Percentiles rank a stretch among this genome's conserved stretches.
Evolutionary conservation across 768 basidiomycete species (phyloP).

Genomic region (Psilocybe azurescens): DNA sequence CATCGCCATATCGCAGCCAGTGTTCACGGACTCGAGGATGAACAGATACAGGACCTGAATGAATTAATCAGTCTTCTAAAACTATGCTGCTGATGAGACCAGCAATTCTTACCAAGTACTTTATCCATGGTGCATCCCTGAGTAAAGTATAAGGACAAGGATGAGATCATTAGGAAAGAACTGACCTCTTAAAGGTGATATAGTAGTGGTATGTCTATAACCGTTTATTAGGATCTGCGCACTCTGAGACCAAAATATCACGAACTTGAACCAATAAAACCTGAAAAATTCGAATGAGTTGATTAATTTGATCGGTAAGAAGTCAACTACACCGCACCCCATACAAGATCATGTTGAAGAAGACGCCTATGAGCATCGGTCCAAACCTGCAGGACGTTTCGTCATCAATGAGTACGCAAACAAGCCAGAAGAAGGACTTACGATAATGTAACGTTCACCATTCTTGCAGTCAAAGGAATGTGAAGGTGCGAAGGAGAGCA

Average conservation of each 20-base stretch:
- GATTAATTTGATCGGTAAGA: background rate
- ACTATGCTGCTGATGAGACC: too few species aligned
- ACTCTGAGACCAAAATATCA: background rate
- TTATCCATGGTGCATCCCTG: conserved; percentile 49
- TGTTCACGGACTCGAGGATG: conserved; percentile 46
- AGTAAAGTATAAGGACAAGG: background rate
- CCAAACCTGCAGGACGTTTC: conserved; percentile 38
- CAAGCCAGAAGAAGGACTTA: background rate
- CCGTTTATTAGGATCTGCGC: background rate
- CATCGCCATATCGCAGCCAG: conserved; percentile 48
- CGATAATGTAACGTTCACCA: conserved; percentile 5
- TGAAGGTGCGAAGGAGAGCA: background rate
- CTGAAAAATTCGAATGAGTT: background rate
- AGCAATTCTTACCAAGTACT: conserved; percentile 28
- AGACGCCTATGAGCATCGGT: conserved; percentile 50
- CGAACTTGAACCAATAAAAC: conserved; percentile 37
- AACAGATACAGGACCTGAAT: conserved; percentile 47
- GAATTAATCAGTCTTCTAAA: too few species aligned
- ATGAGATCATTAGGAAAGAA: background rate
- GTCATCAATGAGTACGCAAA: too few species aligned
- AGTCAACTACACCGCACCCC: conserved; percentile 34
- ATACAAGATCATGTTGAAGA: conserved; percentile 50
- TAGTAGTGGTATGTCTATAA: conserved; percentile 43
- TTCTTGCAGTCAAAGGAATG: conserved; percentile 2
- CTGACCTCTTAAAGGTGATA: conserved; percentile 42